These are phyloP conservation scores for Malassezia pachydermatis DNA, from an alignment of 1,284 basidiomycete genomes.

Conservation along the genomic window DNA sequence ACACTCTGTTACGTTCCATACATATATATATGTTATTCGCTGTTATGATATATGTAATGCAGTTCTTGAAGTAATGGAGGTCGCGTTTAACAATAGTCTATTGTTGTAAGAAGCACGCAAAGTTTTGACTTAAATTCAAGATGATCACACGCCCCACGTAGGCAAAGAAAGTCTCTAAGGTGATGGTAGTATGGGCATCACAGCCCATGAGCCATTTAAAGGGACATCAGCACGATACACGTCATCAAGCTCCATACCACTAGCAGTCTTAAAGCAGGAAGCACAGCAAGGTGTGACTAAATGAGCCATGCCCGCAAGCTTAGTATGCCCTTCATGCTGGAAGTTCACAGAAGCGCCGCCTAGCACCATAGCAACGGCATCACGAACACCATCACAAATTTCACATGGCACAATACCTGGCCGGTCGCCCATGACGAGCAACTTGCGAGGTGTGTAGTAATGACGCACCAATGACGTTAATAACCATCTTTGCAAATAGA, in stretches of 20 bases:
- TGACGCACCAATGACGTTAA: conserved; percentile 11
- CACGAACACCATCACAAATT: conserved; percentile 11
- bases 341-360: conserved; percentile 10
- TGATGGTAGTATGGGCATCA: conserved; percentile 3
- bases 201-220: background rate
- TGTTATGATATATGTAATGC: too few relatives aligned
- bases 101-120: too few relatives aligned
- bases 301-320: conserved; percentile 8
- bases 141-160: too few relatives aligned
- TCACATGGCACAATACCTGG: conserved; percentile 9
- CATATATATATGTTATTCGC: too few relatives aligned
- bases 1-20: too few relatives aligned
- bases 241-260: background rate
- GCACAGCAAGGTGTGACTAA: conserved; percentile 14
- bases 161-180: too few relatives aligned
- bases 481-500: conserved; percentile 10
- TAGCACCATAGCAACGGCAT: conserved; percentile 8
- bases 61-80: too few relatives aligned
- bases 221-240: background rate
- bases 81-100: too few relatives aligned
- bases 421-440: background rate
- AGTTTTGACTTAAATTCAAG: too few relatives aligned
- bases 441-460: conserved; percentile 11
- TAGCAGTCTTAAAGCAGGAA: conserved; percentile 5
- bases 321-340: background rate